A percentile compares a stretch with the other conserved stretches of the same genome.
Evolutionary conservation across 1,139 yeast genomes (phyloP).

Genomic region (Nematodospora anomalae): DNA sequence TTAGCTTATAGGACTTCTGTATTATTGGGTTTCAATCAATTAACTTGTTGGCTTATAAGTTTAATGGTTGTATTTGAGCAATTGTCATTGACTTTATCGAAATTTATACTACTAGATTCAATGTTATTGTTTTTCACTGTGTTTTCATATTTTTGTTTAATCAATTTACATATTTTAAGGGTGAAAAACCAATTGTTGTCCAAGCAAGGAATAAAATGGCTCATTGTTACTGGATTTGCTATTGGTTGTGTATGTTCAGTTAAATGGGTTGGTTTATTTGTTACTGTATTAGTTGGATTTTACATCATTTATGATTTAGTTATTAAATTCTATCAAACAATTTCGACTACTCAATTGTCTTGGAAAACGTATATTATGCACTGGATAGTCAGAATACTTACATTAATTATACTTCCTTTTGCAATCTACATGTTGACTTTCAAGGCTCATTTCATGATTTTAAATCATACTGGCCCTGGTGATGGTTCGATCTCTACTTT

Average conservation of each 20-base stretch:
- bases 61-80: slow-evolving; percentile 66
- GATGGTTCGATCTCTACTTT: slow-evolving; percentile 72
- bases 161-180: slow-evolving; percentile 52
- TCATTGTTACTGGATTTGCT: slow-evolving; percentile 68
- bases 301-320: slow-evolving; percentile 77
- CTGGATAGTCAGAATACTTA: slow-evolving; percentile 69
- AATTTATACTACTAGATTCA: slow-evolving; percentile 72
- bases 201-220: slow-evolving; percentile 52
- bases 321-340: slow-evolving; percentile 56
- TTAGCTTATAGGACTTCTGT: slow-evolving; percentile 62
- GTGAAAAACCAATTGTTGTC: slow-evolving; percentile 40
- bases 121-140: slow-evolving; percentile 71
- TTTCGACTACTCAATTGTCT: slow-evolving; percentile 27
- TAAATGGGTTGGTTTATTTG: slow-evolving; percentile 94
- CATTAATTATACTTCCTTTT: slow-evolving; percentile 74
- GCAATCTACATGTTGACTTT: slow-evolving; percentile 68
- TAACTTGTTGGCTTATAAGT: slow-evolving; percentile 54
- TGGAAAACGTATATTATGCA: slow-evolving; percentile 50
- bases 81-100: slow-evolving; percentile 63
- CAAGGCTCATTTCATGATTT: slow-evolving; percentile 73
- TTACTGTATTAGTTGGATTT: slow-evolving; percentile 81
- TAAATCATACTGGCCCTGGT: slow-evolving; percentile 78
- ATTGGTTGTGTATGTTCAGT: slow-evolving; percentile 93
- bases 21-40: slow-evolving; percentile 43
- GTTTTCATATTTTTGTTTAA: slow-evolving; percentile 56